Percentiles rank a stretch among this genome's conserved stretches.
Conservation (phyloP, 108 stramenopile genomes). For the Stephanodiscus minutulus region DNA sequence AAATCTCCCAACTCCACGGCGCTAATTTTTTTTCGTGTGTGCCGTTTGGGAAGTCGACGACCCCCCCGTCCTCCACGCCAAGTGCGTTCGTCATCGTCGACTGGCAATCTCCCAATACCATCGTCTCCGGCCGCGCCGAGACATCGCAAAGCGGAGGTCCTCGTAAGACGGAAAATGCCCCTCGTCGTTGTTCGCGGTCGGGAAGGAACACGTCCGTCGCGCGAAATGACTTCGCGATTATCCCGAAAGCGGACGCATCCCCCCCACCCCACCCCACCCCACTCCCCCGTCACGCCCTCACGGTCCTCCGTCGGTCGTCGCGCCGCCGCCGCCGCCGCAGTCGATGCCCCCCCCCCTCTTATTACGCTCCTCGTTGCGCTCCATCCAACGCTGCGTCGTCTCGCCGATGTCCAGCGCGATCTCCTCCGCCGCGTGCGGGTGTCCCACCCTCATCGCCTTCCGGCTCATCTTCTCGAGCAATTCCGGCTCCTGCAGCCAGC, state of each 20-base stretch:
- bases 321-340: neutral
- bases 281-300: neutral
- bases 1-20: slow-evolving; percentile 3
- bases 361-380: slow-evolving; percentile 46
- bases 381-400: slow-evolving; percentile 63
- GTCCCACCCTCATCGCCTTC: slow-evolving; percentile 59
- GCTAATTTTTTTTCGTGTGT: neutral
- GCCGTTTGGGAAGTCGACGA: neutral
- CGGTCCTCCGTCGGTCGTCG: neutral
- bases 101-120: too few species aligned
- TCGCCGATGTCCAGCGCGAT: slow-evolving; percentile 79
- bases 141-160: too few species aligned
- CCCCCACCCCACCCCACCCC: too few species aligned
- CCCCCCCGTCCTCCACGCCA: neutral
- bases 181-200: neutral
- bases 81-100: neutral
- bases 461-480: slow-evolving; percentile 58
- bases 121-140: too few species aligned
- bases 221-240: neutral
- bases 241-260: too few species aligned
- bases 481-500: slow-evolving; percentile 69
- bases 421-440: slow-evolving; percentile 81
- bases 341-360: slow-evolving; percentile 4
- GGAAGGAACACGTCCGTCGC: neutral
- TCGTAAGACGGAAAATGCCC: neutral